Percentiles rank a stretch among this genome's conserved stretches.
Evolutionary conservation across 1,284 basidiomycete species (phyloP).

Genomic region (Tremellales sp.): DNA sequence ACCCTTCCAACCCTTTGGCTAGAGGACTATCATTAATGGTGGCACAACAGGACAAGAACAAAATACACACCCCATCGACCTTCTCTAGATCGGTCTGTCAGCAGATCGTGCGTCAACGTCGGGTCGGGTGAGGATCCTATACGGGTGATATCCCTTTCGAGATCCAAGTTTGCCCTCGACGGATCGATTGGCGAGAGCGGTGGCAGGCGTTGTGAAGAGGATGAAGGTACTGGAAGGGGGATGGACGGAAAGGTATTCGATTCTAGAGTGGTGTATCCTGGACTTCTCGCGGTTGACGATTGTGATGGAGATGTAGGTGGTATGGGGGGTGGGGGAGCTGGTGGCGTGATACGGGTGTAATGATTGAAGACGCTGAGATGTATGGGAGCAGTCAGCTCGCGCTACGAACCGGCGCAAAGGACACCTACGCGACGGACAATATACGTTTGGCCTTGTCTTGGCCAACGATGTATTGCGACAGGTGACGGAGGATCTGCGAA

Average conservation of each 20-base stretch:
- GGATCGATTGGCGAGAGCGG: constrained; percentile 15
- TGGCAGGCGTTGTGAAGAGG: not conserved
- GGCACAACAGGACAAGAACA: too few species aligned
- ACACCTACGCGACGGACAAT: constrained; percentile 76
- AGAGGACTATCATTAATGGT: too few species aligned
- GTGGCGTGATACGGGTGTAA: constrained; percentile 62
- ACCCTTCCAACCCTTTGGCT: constrained; percentile 14
- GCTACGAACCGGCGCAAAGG: not conserved
- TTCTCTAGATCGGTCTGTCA: constrained; percentile 27
- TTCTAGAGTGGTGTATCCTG: constrained; percentile 5
- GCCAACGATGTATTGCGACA: constrained; percentile 86
- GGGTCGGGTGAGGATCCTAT: constrained; percentile 35
- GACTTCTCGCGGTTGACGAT: constrained; percentile 13
- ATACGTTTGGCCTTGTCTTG: constrained; percentile 90
- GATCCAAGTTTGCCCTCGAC: constrained; percentile 16
- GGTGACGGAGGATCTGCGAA: constrained; percentile 72
- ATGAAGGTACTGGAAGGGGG: constrained; percentile 1
- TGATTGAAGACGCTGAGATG: constrained; percentile 78
- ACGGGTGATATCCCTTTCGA: constrained; percentile 26
- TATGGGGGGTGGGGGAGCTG: constrained; percentile 41
- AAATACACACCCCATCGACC: constrained; percentile 46
- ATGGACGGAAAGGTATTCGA: not conserved
- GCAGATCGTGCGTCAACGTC: constrained; percentile 34
- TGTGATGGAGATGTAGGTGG: constrained; percentile 43
- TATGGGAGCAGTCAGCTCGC: not conserved